Base-by-base conservation (phyloP, 2,329 filamentous ascomycete species). In the Paraconiothyrium brasiliense region DNA sequence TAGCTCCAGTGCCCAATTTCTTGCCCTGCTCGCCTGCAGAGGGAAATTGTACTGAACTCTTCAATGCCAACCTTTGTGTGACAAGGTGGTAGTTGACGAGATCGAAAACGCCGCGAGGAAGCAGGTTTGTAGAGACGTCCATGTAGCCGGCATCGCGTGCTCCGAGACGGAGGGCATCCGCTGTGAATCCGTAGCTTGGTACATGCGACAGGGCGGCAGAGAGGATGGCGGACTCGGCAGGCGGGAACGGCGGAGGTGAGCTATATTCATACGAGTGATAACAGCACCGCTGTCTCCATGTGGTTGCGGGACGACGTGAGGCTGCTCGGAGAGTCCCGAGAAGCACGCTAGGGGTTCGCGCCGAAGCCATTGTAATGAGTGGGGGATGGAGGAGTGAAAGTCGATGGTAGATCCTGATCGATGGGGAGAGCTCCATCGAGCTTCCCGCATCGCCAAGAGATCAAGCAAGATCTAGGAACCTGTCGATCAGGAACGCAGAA, bases 101-200 rank as follows among this genome's bases (percentile, higher is more conserved):
- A 70, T 92, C 90, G 80, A 97, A 97, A 24, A 89, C 86, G 8
- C 92, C 92, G 46, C 90, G 85, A 0, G 92, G 89, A 59, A 99
- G 88, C 22, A 97, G 83, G 73, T 93, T 94, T 10, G 92, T 88
- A 61, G 92, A 94, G 61, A 94, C 93, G 75, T 95, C 92, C 56
- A 93, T 88, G 77, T 94, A 97, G 48, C 94, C 93, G 20, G 90
- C 89, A 72, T 97, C 93, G 72, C 89, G 89, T 63, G 92, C 92
- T 63, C 94, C 95, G 24, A 91, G 86, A 47, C 87, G 86, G 10
- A 99, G 85, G 0, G 94, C 84, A 22, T 87, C 84, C 52, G 84
- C 81, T 0, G 92, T 92, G 84, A 98, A 99, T 76, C 95, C 95
- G 76, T 93, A 86, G 54, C 85, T 78, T 20, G 93, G 93, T 10